A percentile compares a stretch with the other conserved stretches of the same genome.
phyloP scores from a whole-genome alignment of 2,329 filamentous ascomycete genomes.

The Teratosphaeria epicoccoides region DNA sequence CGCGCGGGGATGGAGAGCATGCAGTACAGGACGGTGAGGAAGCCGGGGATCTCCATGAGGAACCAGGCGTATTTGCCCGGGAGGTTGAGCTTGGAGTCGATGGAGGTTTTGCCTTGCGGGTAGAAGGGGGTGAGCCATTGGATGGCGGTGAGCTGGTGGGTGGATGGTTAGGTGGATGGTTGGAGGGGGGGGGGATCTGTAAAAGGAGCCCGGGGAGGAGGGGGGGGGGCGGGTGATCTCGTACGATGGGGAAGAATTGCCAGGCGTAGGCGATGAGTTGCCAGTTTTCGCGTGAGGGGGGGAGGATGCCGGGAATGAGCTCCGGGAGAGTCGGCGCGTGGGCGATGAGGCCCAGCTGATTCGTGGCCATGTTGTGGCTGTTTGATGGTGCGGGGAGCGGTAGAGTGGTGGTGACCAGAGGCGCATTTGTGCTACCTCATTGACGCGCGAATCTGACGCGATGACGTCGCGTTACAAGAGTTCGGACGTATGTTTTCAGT shows the following conservation, averaged over 20 bases:
- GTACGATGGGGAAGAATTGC: constrained; percentile 42
- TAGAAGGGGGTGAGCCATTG: constrained; percentile 78
- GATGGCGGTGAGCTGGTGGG: constrained; percentile 52
- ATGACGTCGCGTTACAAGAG: not conserved
- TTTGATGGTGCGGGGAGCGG: not conserved
- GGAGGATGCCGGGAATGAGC: constrained; percentile 11
- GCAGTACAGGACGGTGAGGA: constrained; percentile 67
- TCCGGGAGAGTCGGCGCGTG: not conserved
- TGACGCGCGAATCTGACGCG: not conserved
- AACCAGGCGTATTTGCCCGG: constrained; percentile 81
- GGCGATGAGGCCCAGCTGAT: not conserved
- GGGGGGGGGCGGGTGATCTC: constrained; percentile 7
- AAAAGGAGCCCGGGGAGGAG: not conserved
- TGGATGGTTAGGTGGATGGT: constrained; percentile 6
- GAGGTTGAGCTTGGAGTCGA: constrained; percentile 65
- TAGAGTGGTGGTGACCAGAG: not conserved
- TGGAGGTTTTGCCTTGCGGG: constrained; percentile 85
- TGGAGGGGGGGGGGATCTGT: not conserved
- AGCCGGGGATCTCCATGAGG: constrained; percentile 74
- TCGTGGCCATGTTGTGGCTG: not conserved
- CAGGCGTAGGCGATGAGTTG: constrained; percentile 34
- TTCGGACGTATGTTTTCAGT: not conserved
- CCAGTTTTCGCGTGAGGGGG: constrained; percentile 42
- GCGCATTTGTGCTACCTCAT: not conserved
- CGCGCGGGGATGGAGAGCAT: constrained; percentile 57